These are phyloP conservation scores for Heliamphora pulchella DNA, from an alignment of 179 eudicot genomes.

Conservation along the genomic window DNA sequence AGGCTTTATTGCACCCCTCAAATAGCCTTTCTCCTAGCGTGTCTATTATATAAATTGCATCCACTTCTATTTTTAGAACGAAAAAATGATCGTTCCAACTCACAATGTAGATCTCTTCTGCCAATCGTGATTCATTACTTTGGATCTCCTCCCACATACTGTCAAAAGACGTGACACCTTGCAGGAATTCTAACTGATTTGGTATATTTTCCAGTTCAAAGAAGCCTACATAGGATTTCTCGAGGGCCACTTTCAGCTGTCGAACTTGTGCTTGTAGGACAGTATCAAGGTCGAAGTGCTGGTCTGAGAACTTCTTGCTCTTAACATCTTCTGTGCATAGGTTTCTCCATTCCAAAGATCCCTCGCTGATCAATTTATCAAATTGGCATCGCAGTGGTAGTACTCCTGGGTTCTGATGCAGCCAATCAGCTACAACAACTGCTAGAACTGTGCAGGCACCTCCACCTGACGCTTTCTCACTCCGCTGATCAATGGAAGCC, in stretches of 20 bases:
- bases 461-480: constrained; percentile 26
- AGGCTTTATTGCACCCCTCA: constrained; percentile 33
- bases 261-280: constrained; percentile 23
- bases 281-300: constrained; percentile 28
- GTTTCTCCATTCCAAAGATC: constrained; percentile 25
- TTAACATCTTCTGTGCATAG: constrained; percentile 19
- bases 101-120: constrained; percentile 24
- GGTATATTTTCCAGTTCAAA: constrained; percentile 24
- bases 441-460: constrained; percentile 27
- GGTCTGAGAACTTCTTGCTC: constrained; percentile 21
- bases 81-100: constrained; percentile 36
- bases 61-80: constrained; percentile 23
- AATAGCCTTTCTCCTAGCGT: constrained; percentile 30
- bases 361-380: constrained; percentile 25
- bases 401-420: constrained; percentile 20
- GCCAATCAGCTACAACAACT: constrained; percentile 23
- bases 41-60: constrained; percentile 27
- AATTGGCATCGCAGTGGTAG: constrained; percentile 22
- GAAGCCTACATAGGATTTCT: constrained; percentile 24
- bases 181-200: constrained; percentile 20
- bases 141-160: constrained; percentile 28
- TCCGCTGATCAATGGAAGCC: constrained; percentile 26
- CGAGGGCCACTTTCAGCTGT: constrained; percentile 19
- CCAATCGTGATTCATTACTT: constrained; percentile 9
- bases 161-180: constrained; percentile 31